Conservation (phyloP, 2,329 filamentous ascomycete genomes). For the Cladobotryum protrusum region DNA sequence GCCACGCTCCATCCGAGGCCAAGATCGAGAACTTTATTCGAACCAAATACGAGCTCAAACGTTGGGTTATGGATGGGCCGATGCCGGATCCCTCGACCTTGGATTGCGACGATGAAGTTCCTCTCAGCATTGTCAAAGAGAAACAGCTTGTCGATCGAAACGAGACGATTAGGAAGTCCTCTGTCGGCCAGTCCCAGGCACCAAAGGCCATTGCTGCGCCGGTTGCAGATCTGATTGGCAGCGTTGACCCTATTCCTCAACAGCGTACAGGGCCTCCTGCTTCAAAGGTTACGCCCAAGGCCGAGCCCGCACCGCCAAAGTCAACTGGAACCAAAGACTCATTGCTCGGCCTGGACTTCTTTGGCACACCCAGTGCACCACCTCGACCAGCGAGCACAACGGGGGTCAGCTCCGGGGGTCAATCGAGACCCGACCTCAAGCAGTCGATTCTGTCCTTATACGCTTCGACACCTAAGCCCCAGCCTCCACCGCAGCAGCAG, state of each 20-base stretch:
- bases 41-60: slow-evolving; percentile 97
- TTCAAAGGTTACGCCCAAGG: slow-evolving; percentile 52
- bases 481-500: slow-evolving; percentile 43
- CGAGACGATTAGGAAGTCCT: slow-evolving; percentile 54
- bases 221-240: slow-evolving; percentile 76
- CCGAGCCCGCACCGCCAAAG: slow-evolving; percentile 59
- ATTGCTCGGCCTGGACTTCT: slow-evolving; percentile 85
- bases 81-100: slow-evolving; percentile 89
- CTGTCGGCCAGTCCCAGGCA: slow-evolving; percentile 38
- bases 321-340: slow-evolving; percentile 78
- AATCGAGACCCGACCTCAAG: slow-evolving; percentile 87
- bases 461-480: slow-evolving; percentile 74
- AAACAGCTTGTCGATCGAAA: slow-evolving; percentile 58
- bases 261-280: slow-evolving; percentile 65
- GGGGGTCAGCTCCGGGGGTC: slow-evolving; percentile 53
- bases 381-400: slow-evolving; percentile 77
- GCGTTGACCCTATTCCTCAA: slow-evolving; percentile 60
- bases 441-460: slow-evolving; percentile 96
- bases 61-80: slow-evolving; percentile 98
- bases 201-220: slow-evolving; percentile 34
- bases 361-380: slow-evolving; percentile 68
- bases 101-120: slow-evolving; percentile 79
- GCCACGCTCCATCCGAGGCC: slow-evolving; percentile 87
- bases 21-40: slow-evolving; percentile 99
- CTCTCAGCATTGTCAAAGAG: slow-evolving; percentile 56